Percentiles rank a stretch among this genome's conserved stretches.
phyloP scores from a whole-genome alignment of 2,329 filamentous ascomycete species.

The Aspergillus fumigatus region DNA sequence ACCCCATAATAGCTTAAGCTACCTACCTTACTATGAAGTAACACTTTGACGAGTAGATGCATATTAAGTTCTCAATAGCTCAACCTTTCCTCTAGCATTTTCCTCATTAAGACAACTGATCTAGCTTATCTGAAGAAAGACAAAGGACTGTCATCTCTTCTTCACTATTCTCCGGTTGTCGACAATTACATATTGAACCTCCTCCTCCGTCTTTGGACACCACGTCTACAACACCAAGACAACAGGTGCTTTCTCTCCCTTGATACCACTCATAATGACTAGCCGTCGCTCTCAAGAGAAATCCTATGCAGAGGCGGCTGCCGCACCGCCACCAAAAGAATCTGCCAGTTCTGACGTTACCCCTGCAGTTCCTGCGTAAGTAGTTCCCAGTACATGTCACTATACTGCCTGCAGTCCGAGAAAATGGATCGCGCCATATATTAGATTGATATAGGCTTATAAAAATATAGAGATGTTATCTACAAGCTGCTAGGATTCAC shows the following conservation, averaged over 20 bases:
- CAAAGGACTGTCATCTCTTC: neutral
- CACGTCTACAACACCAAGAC: neutral
- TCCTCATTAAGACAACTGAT: neutral
- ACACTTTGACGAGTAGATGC: neutral
- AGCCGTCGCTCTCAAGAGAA: constrained; percentile 8
- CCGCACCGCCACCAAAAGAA: constrained; percentile 32
- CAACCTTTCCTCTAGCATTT: neutral
- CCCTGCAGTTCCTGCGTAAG: constrained; percentile 79
- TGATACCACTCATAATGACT: neutral
- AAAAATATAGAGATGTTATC: constrained; percentile 65
- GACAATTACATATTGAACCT: neutral
- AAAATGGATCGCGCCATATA: neutral
- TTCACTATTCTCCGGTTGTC: neutral
- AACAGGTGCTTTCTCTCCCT: neutral
- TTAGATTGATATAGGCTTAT: neutral
- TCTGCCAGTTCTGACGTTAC: constrained; percentile 64
- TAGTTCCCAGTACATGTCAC: constrained; percentile 13
- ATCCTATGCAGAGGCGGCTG: constrained; percentile 24
- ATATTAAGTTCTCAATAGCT: neutral
- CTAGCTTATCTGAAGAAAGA: neutral
- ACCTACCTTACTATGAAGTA: neutral
- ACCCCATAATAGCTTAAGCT: neutral
- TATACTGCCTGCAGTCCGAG: neutral
- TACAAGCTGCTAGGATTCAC: constrained; percentile 87
- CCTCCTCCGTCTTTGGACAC: neutral